phyloP scores from a whole-genome alignment of 2,329 filamentous ascomycete species.

The Diaporthe citri region DNA sequence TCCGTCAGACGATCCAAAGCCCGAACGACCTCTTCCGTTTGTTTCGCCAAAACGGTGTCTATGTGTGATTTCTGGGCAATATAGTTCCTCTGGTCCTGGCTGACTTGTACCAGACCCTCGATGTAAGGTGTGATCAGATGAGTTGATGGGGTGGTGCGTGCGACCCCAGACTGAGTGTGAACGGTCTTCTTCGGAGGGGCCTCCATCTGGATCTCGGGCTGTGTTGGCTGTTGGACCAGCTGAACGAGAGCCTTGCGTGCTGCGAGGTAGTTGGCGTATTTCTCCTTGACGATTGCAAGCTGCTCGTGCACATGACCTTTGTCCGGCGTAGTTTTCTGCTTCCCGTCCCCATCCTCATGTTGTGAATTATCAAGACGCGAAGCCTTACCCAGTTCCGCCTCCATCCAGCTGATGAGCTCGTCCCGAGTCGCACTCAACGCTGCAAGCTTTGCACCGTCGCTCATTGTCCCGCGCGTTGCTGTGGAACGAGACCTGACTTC shows the following conservation, averaged over 20 bases:
- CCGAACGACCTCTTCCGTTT: constrained; percentile 64
- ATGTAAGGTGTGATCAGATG: constrained; percentile 70
- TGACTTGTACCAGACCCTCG: constrained; percentile 63
- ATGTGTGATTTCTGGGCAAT: constrained; percentile 72
- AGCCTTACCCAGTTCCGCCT: constrained; percentile 70
- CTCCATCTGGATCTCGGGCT: constrained; percentile 43
- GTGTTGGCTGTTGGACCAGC: constrained; percentile 51
- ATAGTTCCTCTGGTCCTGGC: constrained; percentile 67
- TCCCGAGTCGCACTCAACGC: constrained; percentile 69
- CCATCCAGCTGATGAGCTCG: constrained; percentile 75
- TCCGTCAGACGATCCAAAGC: constrained; percentile 67
- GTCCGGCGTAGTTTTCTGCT: constrained; percentile 31
- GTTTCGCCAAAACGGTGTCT: constrained; percentile 61
- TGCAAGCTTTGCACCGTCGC: constrained; percentile 57
- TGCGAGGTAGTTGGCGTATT: constrained; percentile 67
- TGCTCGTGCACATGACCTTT: constrained; percentile 52
- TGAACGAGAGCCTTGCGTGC: constrained; percentile 62
- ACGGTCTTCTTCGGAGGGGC: constrained; percentile 37
- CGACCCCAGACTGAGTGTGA: no score
- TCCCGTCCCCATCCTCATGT: constrained; percentile 39
- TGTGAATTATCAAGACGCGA: constrained; percentile 47
- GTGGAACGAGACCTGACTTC: constrained; percentile 58
- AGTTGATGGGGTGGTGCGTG: constrained; percentile 45
- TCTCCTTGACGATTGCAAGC: constrained; percentile 62
- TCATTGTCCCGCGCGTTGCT: constrained; percentile 51